Evolutionary conservation across 768 basidiomycete species (phyloP), one percentile per base, ranked within the genome.

Genomic region (Aureoboletus auriporus): DNA sequence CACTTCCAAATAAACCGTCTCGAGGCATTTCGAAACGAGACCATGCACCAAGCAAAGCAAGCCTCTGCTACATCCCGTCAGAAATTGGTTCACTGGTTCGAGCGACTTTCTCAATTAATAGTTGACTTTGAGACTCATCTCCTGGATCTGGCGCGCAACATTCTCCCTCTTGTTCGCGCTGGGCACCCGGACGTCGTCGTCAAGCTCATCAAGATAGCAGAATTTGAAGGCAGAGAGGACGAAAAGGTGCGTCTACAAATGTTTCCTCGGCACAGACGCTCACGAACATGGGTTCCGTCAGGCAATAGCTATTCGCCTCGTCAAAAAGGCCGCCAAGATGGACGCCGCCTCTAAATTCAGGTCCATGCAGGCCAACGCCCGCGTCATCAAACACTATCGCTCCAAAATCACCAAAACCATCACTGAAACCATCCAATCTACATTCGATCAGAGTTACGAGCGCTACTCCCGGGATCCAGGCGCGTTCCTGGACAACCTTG

Each of bases 351-450:
- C 90, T 10, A 93, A 91, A 67, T 94, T 92, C 72, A 89, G 83
- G 62, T 95, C 92, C 12, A 83, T 94, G 78, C 88, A 91, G 68
- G 93, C 93, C 39, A 85, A 93, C 56, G 90, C 94, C 11, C 84
- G 95, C 37, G 75, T 91, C 30, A 82, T 98, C 65, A 99, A 98
- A 69, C 90, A 96, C 66, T 98, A 98, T 66, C 84, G 94, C 14
- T 84, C 89, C 47, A 95, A 93, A 64, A 79, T 96, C 51, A 77
- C 82, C 53, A 90, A 88, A 61, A 79, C 78, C 20, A 89, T 98
- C 64, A 72, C 78, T 1, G 81, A 86, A 13, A 86, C 91, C 6
- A 86, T 95, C 59, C 78, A 80, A 49, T 72, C 71, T 27, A 78
- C 79, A 48, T 89, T 95, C 60, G 78, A 86, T 3, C 74, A 75